phyloP scores from a whole-genome alignment of 2,329 filamentous ascomycete genomes.

The Cordyceps farinosa region DNA sequence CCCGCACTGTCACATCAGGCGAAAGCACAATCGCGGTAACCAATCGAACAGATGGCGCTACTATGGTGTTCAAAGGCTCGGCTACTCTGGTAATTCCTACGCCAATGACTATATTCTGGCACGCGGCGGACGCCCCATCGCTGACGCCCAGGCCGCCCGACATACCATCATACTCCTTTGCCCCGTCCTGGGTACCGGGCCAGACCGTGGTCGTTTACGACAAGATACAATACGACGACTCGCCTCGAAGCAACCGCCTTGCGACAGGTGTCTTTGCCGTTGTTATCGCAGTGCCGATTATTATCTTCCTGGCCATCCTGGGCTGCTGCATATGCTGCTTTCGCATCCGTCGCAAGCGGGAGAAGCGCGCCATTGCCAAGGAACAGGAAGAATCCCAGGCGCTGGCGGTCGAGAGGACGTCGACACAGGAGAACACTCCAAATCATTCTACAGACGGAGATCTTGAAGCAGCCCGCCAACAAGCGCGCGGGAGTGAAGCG shows the following conservation, averaged over 20 bases:
- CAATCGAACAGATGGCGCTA: background rate
- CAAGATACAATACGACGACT: background rate
- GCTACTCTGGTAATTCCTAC: background rate
- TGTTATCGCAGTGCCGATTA: conserved; percentile 10
- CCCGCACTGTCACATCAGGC: background rate
- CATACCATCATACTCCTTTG: background rate
- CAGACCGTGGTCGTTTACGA: background rate
- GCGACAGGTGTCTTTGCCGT: background rate
- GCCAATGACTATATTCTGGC: conserved; percentile 1
- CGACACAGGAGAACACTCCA: background rate
- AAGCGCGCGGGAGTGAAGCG: background rate
- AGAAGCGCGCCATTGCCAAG: conserved; percentile 12
- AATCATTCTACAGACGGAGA: background rate
- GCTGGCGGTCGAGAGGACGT: background rate
- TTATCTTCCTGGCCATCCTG: conserved; percentile 11
- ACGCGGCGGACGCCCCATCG: background rate
- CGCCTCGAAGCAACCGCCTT: background rate
- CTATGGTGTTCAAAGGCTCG: background rate
- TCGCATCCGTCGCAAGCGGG: background rate
- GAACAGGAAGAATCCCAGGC: conserved; percentile 13
- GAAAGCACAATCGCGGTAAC: background rate
- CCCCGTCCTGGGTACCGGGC: conserved; percentile 11
- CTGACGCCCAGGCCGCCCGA: background rate
- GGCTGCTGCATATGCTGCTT: conserved; percentile 16
- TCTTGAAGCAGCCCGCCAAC: background rate